Percentiles rank a stretch among this genome's conserved stretches.
These are phyloP conservation scores for Cylindrodendrum hubeiense DNA, from an alignment of 2,329 filamentous ascomycete genomes.

Conservation along the genomic window DNA sequence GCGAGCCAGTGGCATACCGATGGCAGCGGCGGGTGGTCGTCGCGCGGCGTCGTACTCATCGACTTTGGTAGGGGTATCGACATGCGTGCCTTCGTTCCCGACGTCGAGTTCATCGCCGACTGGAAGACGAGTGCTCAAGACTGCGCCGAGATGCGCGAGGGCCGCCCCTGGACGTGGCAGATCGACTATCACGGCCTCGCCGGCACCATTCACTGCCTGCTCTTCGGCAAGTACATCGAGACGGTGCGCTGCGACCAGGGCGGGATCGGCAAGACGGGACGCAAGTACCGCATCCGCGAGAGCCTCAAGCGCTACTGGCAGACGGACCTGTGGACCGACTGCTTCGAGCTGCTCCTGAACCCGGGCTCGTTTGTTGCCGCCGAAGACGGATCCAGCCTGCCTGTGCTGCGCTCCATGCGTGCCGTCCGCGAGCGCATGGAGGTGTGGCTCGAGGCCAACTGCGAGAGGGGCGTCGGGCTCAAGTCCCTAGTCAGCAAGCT, in stretches of 20 bases:
- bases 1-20: conserved; percentile 76
- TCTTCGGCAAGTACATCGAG: conserved; percentile 97
- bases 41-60: conserved; percentile 86
- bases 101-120: conserved; percentile 89
- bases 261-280: conserved; percentile 68
- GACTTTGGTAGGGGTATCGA: conserved; percentile 97
- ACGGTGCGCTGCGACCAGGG: conserved; percentile 71
- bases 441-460: conserved; percentile 81
- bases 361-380: conserved; percentile 74
- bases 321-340: conserved; percentile 86
- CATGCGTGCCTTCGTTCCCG: conserved; percentile 83
- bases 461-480: conserved; percentile 83
- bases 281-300: conserved; percentile 85
- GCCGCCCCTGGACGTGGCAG: conserved; percentile 96
- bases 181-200: conserved; percentile 96
- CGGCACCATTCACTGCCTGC: conserved; percentile 85
- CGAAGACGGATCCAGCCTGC: conserved; percentile 78
- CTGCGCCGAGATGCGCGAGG: conserved; percentile 95
- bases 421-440: conserved; percentile 84
- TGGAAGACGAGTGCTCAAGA: conserved; percentile 92
- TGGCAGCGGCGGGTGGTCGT: conserved; percentile 82
- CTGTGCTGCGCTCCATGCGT: conserved; percentile 78
- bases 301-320: conserved; percentile 96
- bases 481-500: conserved; percentile 76
- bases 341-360: conserved; percentile 90